Percentiles rank a stretch among this genome's conserved stretches.
These are phyloP conservation scores for Hypoxylon rickii DNA, from an alignment of 495 filamentous ascomycete genomes.

Conservation along the genomic window DNA sequence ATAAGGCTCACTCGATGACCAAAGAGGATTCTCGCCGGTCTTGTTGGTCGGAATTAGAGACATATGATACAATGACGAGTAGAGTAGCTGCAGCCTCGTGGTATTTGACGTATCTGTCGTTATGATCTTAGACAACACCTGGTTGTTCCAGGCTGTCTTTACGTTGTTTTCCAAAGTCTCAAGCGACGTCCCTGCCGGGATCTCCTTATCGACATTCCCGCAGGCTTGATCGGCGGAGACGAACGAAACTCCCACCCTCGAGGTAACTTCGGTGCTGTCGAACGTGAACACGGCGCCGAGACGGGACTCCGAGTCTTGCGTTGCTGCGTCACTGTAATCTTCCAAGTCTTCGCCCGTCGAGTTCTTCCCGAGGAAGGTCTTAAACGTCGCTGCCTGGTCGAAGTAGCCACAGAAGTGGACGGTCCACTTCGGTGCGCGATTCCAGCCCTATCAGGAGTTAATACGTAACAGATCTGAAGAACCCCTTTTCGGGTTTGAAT, in stretches of 20 bases:
- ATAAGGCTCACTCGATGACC: constrained; percentile 68
- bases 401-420: constrained; percentile 75
- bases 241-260: constrained; percentile 73
- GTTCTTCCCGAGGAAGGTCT: constrained; percentile 59
- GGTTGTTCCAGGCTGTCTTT: constrained; percentile 59
- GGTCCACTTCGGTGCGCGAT: constrained; percentile 60
- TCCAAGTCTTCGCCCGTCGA: constrained; percentile 28
- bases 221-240: constrained; percentile 69
- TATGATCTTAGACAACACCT: constrained; percentile 66
- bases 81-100: constrained; percentile 63
- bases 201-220: constrained; percentile 60
- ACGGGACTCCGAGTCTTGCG: constrained; percentile 35
- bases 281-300: constrained; percentile 53
- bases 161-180: constrained; percentile 52
- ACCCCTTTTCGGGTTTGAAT: not conserved
- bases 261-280: constrained; percentile 50
- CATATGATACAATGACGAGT: constrained; percentile 71
- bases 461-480: not conserved
- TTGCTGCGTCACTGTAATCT: constrained; percentile 30
- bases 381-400: constrained; percentile 46
- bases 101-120: constrained; percentile 58
- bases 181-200: constrained; percentile 55
- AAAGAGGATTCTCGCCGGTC: constrained; percentile 72
- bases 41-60: constrained; percentile 71
- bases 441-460: constrained; percentile 44